Percentiles rank a stretch among this genome's conserved stretches.
phyloP scores from a whole-genome alignment of 768 basidiomycete species.

The Russula compacta region DNA sequence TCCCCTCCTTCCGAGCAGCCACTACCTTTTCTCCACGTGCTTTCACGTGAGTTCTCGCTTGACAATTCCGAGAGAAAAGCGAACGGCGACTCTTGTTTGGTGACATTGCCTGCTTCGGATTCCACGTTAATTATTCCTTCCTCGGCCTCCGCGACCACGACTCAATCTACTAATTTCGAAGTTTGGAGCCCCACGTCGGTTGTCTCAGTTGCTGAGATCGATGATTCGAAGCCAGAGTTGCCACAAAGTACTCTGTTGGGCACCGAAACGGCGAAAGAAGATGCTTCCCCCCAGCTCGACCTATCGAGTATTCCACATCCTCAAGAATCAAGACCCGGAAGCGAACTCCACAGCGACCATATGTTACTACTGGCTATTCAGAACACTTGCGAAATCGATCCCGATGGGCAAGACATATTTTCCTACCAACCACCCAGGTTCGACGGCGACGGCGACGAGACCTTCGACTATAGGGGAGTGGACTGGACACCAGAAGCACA shows the following conservation, averaged over 20 bases:
- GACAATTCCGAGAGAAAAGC: not conserved
- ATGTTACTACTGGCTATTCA: not conserved
- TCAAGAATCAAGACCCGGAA: not conserved
- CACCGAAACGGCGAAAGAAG: not conserved
- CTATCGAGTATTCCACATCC: not conserved
- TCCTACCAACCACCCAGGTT: not conserved
- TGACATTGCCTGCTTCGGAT: not conserved
- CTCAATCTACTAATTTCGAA: not conserved
- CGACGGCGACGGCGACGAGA: not conserved
- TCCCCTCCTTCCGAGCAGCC: not conserved
- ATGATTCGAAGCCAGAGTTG: not conserved
- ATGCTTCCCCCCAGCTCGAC: not conserved
- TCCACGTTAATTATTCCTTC: not conserved
- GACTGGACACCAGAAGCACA: not conserved
- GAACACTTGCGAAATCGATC: not conserved
- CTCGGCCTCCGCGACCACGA: not conserved
- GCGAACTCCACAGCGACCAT: not conserved
- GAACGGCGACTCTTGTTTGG: not conserved
- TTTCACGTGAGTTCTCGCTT: not conserved
- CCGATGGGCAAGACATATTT: not conserved
- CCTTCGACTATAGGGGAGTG: slow-evolving; percentile 5
- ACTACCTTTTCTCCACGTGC: not conserved
- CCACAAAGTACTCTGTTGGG: not conserved
- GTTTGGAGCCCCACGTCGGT: not conserved
- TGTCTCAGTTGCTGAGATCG: not conserved